phyloP scores from a whole-genome alignment of 2,329 filamentous ascomycete species.

The Pyricularia grisea region DNA sequence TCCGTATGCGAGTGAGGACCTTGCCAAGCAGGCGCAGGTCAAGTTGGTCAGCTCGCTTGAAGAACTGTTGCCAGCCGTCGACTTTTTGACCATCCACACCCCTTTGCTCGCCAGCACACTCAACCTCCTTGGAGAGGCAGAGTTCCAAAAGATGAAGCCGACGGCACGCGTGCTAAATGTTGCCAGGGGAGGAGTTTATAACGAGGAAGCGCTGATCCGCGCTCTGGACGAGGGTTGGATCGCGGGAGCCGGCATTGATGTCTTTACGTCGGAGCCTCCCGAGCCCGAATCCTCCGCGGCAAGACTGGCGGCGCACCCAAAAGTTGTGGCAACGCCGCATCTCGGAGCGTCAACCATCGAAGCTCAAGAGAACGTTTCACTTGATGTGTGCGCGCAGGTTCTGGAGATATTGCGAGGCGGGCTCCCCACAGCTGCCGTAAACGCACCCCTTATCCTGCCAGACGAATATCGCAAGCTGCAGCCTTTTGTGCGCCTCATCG shows the following conservation, averaged over 20 bases:
- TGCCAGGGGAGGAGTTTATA: constrained; percentile 70
- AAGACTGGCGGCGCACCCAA: constrained; percentile 56
- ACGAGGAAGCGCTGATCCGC: constrained; percentile 62
- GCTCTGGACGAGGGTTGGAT: constrained; percentile 64
- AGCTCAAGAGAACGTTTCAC: constrained; percentile 61
- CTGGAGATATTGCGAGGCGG: constrained; percentile 63
- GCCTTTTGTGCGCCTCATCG: constrained; percentile 66
- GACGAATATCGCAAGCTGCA: constrained; percentile 72
- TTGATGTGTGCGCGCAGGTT: constrained; percentile 28
- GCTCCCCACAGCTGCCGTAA: constrained; percentile 67
- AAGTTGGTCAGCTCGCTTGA: constrained; percentile 47
- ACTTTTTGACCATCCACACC: constrained; percentile 76
- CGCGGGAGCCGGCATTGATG: constrained; percentile 69
- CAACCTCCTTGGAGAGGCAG: constrained; percentile 59
- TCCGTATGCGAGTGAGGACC: constrained; percentile 66
- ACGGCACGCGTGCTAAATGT: constrained; percentile 71
- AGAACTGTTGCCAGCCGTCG: constrained; percentile 54
- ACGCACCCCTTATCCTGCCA: constrained; percentile 71
- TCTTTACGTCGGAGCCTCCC: constrained; percentile 69
- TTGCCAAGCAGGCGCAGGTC: constrained; percentile 60
- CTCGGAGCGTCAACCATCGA: constrained; percentile 72
- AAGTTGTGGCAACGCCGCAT: constrained; percentile 70
- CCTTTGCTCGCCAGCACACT: constrained; percentile 69
- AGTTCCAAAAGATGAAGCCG: constrained; percentile 62
- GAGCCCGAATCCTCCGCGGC: constrained; percentile 44